Base-by-base conservation (phyloP, 1,284 basidiomycete species). In the Malassezia equina region DNA sequence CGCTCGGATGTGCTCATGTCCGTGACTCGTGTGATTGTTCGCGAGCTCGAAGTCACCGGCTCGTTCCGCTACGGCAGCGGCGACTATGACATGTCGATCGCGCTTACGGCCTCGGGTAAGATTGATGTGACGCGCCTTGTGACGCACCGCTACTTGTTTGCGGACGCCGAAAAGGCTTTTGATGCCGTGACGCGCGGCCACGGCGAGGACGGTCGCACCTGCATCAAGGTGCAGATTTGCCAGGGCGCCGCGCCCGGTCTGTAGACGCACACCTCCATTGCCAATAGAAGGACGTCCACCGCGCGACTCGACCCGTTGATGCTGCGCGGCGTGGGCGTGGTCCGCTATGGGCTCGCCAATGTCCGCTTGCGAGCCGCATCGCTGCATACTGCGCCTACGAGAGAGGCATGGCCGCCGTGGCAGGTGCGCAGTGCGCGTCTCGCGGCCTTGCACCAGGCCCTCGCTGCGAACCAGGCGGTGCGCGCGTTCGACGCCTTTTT, bases 41-140 rank as follows among this genome's bases (percentile, higher is more conserved):
- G 61, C 44, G 65, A 67, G 45, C 49, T 67, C 44, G 41, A 61
- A 43, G 25, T 67, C 33, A 59, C 58, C 12, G 65, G 65, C 29
- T 88, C 86, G 15, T 90, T 90, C 84, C 84, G 88, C 59, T 90
- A 86, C 63, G 86, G 84, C 9, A 82, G 86, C 43, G 88, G 86
- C 24, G 84, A 86, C 44, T 79, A 79, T 64, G 71, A 76, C n/a
- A 76, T 79, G n/a, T 78, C 80, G 29, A 80, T 82, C 59, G 77
- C 77, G 34, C 76, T 82, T 31, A 80, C 80, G 44, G 75, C 78
- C 45, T 73, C 78, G 21, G 78, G 79, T 12, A 66, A 77, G 51
- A 76, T 82, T 60, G 77, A 81, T 61, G 77, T 82, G 55, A 78
- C 78, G 52, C 78, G 78, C 15, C 80, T 77, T 80, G 88, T 83